Conservation (phyloP, 441 rosid genomes). For the Gossypium trilobum region DNA sequence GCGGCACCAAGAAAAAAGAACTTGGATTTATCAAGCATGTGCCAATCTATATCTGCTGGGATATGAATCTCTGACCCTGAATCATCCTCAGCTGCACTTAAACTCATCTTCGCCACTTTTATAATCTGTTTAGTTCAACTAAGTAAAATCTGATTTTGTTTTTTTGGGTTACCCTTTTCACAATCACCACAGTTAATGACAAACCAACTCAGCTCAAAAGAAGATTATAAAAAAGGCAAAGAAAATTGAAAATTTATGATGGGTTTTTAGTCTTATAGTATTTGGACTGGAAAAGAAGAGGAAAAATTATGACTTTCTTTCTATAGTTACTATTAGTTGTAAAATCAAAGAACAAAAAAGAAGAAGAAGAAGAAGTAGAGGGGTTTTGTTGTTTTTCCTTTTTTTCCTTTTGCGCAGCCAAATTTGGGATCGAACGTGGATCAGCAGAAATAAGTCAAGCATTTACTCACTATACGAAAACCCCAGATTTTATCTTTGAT, state of each 20-base stretch:
- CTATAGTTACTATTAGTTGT: background rate
- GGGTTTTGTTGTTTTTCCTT: slow-evolving; percentile 4
- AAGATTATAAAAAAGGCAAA: background rate
- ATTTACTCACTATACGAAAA: slow-evolving; percentile 12
- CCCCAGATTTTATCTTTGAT: slow-evolving; percentile 10
- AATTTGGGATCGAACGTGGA: slow-evolving; percentile 31
- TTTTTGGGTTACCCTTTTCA: background rate
- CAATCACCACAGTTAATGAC: background rate
- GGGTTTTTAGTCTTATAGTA: background rate
- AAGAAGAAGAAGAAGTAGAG: background rate
- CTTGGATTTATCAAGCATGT: slow-evolving; percentile 67
- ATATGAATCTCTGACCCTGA: slow-evolving; percentile 49
- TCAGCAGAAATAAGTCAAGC: slow-evolving; percentile 27
- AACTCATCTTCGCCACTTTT: slow-evolving; percentile 62
- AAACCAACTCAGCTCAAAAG: slow-evolving; percentile 4
- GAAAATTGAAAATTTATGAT: background rate
- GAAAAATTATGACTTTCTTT: background rate
- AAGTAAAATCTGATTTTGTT: background rate
- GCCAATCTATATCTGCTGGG: slow-evolving; percentile 65
- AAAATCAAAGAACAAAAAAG: background rate
- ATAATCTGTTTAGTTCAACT: slow-evolving; percentile 7
- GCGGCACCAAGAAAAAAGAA: slow-evolving; percentile 63
- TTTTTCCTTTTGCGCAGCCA: slow-evolving; percentile 30
- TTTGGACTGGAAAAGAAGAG: background rate
- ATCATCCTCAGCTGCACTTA: slow-evolving; percentile 44